Percentiles rank a stretch among this genome's conserved stretches.
Evolutionary conservation across 2,329 filamentous ascomycete species (phyloP).

Genomic region (Colletotrichum sansevieriae): DNA sequence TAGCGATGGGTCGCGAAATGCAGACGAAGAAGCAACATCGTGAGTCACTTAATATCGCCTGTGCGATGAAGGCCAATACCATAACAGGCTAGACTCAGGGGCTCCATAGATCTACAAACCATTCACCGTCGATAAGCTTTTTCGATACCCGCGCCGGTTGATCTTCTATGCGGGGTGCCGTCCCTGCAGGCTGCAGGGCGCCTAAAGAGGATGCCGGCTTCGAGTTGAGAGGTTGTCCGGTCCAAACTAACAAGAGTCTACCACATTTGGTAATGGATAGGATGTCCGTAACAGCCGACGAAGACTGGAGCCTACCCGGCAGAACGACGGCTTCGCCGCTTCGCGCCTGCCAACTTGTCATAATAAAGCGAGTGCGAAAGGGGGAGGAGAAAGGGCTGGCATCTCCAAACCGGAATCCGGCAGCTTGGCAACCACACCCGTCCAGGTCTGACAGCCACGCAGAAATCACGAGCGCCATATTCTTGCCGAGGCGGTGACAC

Average conservation of each 20-base stretch:
- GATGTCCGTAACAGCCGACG: slow-evolving; percentile 13
- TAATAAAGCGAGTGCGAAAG: slow-evolving; percentile 23
- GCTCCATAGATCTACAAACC: slow-evolving; percentile 24
- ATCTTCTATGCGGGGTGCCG: slow-evolving; percentile 3
- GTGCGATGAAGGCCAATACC: neutral
- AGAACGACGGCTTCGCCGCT: neutral
- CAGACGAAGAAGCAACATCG: neutral
- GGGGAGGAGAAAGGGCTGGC: neutral
- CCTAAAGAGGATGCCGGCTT: neutral
- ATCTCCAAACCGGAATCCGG: neutral
- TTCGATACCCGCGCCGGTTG: slow-evolving; percentile 2
- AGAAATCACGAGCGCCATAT: slow-evolving; percentile 12
- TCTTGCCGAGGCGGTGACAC: slow-evolving; percentile 8
- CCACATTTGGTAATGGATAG: slow-evolving; percentile 10
- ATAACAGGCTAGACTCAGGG: slow-evolving; percentile 1
- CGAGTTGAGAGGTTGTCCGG: neutral
- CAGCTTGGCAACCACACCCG: slow-evolving; percentile 11
- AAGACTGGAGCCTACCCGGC: neutral
- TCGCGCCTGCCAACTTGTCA: slow-evolving; percentile 8
- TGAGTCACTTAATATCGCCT: neutral
- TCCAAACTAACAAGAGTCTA: neutral
- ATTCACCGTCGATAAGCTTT: slow-evolving; percentile 9
- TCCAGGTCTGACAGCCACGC: slow-evolving; percentile 4
- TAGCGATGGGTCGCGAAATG: neutral
- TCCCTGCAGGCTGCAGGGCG: neutral